These are phyloP conservation scores for Chaetomiaceae sp. DNA, from an alignment of 2,329 filamentous ascomycete species.

Conservation along the genomic window DNA sequence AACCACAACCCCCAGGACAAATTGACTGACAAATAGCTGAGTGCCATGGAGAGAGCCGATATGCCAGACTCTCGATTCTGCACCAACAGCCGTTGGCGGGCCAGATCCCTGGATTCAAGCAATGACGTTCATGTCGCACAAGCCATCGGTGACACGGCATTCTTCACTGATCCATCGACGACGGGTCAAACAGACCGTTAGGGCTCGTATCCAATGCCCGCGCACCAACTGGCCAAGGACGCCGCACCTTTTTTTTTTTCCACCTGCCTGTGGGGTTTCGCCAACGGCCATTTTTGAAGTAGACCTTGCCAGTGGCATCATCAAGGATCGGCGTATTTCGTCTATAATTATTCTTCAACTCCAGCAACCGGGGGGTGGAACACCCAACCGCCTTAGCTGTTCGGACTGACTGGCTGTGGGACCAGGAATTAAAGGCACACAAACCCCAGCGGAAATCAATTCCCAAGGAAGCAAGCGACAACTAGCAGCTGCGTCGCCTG, in stretches of 20 bases:
- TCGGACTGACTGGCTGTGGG: not conserved
- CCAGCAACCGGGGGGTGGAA: not conserved
- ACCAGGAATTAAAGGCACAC: not conserved
- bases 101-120: not conserved
- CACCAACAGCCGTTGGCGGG: not conserved
- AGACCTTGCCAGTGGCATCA: no score
- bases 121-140: not conserved
- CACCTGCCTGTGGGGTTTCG: no score
- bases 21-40: no score
- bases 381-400: not conserved
- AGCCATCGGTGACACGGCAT: conserved; percentile 23
- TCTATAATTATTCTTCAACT: no score
- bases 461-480: not conserved
- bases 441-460: not conserved
- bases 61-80: no score
- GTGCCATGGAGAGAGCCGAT: no score
- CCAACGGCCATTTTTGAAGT: no score
- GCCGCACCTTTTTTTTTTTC: no score
- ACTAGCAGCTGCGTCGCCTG: conserved; percentile 1
- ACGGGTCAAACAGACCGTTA: conserved; percentile 1
- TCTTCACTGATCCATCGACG: conserved; percentile 1
- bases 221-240: not conserved
- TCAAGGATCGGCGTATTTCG: no score
- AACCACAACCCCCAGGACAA: no score
- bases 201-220: not conserved